Evolutionary conservation across 2,329 filamentous ascomycete genomes (phyloP), one percentile per base, ranked within the genome.

Genomic region (Fusarium stilboides): DNA sequence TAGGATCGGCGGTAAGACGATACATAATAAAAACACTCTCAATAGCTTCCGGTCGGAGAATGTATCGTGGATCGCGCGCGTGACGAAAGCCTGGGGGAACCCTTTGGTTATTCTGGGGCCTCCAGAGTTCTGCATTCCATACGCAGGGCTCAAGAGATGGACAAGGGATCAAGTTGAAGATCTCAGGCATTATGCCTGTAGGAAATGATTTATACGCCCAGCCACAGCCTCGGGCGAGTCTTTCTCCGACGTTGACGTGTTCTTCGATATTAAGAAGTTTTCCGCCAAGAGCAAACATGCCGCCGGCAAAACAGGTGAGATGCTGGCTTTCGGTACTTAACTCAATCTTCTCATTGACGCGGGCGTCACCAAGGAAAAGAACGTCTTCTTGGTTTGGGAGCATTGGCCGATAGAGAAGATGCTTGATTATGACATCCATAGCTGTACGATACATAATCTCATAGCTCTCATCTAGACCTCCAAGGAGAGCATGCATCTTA

Each of bases 321-420:
- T 92, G 91, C 51, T 89, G 77, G 61, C 75, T 76, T 19, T 78
- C 73, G 19, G 77, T 62, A 1, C 68, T 65, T 52, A 81, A 55
- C 3, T 65, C 39, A 65, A 22, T 57, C 4, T 61, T 62, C 2
- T 76, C 73, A n/a, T 72, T 51, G 8, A 72, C 61, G 43, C 84
- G 64, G 13, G 70, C 62, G 45, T 77, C 75, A 22, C 76, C 76
- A 6, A 65, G 43, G 59, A 78, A 75, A 14, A 94, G 83, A 12
- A 94, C 86, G 69, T 94, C 87, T 4, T 84, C 81, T 44, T 87
- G 83, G 6, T 85, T 81, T 0, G 87, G 87, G 1, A 88, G 84
- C 84, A 92, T 89, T 1, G 92, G 92, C 5, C 89, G 86, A 80
- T 91, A 94, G 55, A 94, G 84, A 4, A 94, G 80, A 65, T 92